phyloP scores from a whole-genome alignment of 345 rosid species.

The Pugionium cornutum region DNA sequence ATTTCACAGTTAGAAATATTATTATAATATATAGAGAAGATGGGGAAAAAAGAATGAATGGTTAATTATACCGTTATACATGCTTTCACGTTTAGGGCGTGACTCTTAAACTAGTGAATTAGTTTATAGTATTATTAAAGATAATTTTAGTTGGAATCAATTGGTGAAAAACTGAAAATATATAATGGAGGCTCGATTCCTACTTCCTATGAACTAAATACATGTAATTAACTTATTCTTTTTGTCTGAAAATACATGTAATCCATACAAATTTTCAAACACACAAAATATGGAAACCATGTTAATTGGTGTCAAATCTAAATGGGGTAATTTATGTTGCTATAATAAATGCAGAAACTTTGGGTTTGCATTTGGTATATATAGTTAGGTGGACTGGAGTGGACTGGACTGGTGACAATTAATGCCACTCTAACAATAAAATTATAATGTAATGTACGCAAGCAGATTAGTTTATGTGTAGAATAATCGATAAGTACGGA shows the following conservation, averaged over 20 bases:
- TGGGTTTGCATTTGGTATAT: conserved; percentile 1
- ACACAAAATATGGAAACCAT: conserved; percentile 17
- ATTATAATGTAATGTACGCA: not conserved
- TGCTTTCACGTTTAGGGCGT: conserved; percentile 37
- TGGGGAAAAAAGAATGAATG: conserved; percentile 21
- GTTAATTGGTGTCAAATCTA: conserved; percentile 5
- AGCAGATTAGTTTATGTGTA: not conserved
- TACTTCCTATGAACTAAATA: conserved; percentile 12
- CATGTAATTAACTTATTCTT: not conserved
- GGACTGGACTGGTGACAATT: conserved; percentile 26
- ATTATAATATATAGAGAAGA: conserved; percentile 14
- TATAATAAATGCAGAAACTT: conserved; percentile 21
- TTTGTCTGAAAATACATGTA: conserved; percentile 1
- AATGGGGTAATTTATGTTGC: conserved; percentile 16
- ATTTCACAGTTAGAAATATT: conserved; percentile 1
- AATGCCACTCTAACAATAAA: conserved; percentile 14
- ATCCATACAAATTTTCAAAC: conserved; percentile 1
- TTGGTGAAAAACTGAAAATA: not conserved
- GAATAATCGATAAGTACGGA: conserved; percentile 4
- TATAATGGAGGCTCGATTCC: not conserved
- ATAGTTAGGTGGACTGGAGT: conserved; percentile 34
- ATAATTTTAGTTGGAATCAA: conserved; percentile 4
- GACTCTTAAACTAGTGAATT: conserved; percentile 22
- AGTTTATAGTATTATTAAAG: conserved; percentile 11
- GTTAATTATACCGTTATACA: conserved; percentile 17